Conservation (phyloP, 139 green algal species). For the Picochlorum sp. region DNA sequence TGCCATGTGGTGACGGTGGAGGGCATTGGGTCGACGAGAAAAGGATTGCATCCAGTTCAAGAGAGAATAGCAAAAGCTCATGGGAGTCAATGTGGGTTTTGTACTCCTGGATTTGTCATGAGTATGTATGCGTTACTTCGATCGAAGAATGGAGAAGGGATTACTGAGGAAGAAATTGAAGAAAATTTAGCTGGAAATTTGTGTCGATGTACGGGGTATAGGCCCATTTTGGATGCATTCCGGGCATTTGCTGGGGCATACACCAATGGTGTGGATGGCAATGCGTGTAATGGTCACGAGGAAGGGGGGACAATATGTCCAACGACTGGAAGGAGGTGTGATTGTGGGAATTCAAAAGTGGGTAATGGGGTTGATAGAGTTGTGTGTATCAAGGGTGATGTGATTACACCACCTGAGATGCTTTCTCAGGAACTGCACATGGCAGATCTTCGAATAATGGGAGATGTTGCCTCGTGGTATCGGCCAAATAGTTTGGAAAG, state of each 20-base stretch:
- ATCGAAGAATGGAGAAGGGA: slow-evolving; percentile 27
- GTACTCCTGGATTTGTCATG: slow-evolving; percentile 98
- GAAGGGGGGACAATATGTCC: slow-evolving; percentile 59
- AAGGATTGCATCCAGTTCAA: slow-evolving; percentile 89
- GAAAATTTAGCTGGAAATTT: slow-evolving; percentile 90
- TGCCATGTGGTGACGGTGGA: slow-evolving; percentile 89
- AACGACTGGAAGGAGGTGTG: slow-evolving; percentile 65
- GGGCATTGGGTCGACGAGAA: slow-evolving; percentile 73
- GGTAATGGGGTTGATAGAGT: too few species aligned
- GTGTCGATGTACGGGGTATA: slow-evolving; percentile 93
- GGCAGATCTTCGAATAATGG: slow-evolving; percentile 34
- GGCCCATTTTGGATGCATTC: slow-evolving; percentile 97
- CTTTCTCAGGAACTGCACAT: too few species aligned
- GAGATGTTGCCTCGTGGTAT: slow-evolving; percentile 30
- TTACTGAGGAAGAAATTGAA: slow-evolving; percentile 83
- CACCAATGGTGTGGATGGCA: slow-evolving; percentile 24
- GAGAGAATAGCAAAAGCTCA: slow-evolving; percentile 75
- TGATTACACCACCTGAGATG: too few species aligned
- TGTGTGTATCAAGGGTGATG: too few species aligned
- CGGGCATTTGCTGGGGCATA: slow-evolving; percentile 71
- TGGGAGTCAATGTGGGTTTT: slow-evolving; percentile 96
- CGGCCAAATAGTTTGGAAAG: slow-evolving; percentile 59
- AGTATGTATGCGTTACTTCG: slow-evolving; percentile 87
- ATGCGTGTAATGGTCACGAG: slow-evolving; percentile 72
- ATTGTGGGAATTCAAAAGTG: slow-evolving; percentile 32